Percentiles rank a stretch among this genome's conserved stretches.
phyloP scores from a whole-genome alignment of 768 basidiomycete genomes.

The Termitomyces sp. region DNA sequence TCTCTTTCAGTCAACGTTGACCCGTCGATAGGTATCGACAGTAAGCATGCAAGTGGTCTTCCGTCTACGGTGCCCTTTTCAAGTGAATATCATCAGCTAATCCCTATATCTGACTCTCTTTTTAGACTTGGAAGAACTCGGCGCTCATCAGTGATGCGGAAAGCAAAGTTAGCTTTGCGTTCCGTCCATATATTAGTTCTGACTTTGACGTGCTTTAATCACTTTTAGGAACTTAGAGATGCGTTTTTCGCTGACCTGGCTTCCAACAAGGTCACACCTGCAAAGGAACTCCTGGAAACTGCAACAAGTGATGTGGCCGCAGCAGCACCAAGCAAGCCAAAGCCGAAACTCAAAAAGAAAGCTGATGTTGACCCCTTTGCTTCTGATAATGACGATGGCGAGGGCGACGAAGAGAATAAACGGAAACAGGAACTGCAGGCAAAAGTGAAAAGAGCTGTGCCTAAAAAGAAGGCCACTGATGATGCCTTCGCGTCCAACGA shows the following conservation, averaged over 20 bases:
- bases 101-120: background rate
- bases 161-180: constrained; percentile 45
- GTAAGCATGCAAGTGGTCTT: constrained; percentile 74
- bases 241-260: constrained; percentile 51
- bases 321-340: constrained; percentile 30
- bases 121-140: constrained; percentile 66
- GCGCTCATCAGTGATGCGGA: constrained; percentile 57
- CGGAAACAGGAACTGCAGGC: background rate
- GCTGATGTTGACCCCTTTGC: constrained; percentile 54
- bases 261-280: constrained; percentile 23
- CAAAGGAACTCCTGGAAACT: constrained; percentile 2
- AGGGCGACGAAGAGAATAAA: constrained; percentile 23
- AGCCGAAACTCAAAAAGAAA: constrained; percentile 48
- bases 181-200: no score
- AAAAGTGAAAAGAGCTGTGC: constrained; percentile 32
- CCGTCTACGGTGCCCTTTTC: constrained; percentile 54
- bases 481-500: constrained; percentile 35
- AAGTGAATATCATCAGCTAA: background rate
- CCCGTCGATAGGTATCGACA: constrained; percentile 53
- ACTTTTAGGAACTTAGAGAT: constrained; percentile 56
- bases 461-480: constrained; percentile 46
- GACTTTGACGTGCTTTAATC: background rate
- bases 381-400: constrained; percentile 41
- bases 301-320: constrained; percentile 3
- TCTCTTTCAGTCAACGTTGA: background rate